Percentiles rank a stretch among this genome's conserved stretches.
Conservation (phyloP, 2,329 filamentous ascomycete genomes). For the Didymella segeticola region DNA sequence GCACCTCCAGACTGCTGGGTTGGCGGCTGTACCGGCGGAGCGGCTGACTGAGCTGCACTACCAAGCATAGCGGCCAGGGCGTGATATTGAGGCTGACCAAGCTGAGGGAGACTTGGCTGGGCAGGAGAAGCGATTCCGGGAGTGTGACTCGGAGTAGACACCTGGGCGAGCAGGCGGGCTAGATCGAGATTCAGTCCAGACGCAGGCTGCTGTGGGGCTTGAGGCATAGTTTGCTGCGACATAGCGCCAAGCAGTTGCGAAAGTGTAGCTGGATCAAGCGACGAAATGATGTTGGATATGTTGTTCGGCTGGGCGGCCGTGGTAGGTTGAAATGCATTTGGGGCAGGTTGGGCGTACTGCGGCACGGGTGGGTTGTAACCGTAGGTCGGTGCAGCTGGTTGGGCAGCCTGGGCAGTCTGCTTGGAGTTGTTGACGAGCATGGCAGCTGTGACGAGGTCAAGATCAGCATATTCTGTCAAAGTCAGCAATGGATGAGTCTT, state of each 20-base stretch:
- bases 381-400: constrained; percentile 40
- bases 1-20: constrained; percentile 29
- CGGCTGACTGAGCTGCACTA: constrained; percentile 30
- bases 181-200: constrained; percentile 46
- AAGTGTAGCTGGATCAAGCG: constrained; percentile 72
- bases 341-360: constrained; percentile 42
- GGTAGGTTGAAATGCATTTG: constrained; percentile 47
- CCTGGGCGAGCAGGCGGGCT: constrained; percentile 48
- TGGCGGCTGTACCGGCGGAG: constrained; percentile 42
- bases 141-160: constrained; percentile 35
- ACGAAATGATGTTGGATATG: constrained; percentile 69
- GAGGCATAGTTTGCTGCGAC: constrained; percentile 39
- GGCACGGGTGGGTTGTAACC: constrained; percentile 26
- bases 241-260: constrained; percentile 73
- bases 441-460: constrained; percentile 79
- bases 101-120: constrained; percentile 30
- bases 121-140: constrained; percentile 30
- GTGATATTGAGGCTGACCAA: constrained; percentile 39
- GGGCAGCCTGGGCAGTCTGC: constrained; percentile 50
- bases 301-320: constrained; percentile 57
- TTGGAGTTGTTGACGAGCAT: constrained; percentile 81
- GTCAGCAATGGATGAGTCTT: constrained; percentile 23
- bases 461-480: constrained; percentile 74
- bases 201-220: constrained; percentile 52
- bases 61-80: constrained; percentile 40